A percentile compares a stretch with the other conserved stretches of the same genome.
Evolutionary conservation across 2,329 filamentous ascomycete species (phyloP).

Genomic region (Diaporthe batatas): DNA sequence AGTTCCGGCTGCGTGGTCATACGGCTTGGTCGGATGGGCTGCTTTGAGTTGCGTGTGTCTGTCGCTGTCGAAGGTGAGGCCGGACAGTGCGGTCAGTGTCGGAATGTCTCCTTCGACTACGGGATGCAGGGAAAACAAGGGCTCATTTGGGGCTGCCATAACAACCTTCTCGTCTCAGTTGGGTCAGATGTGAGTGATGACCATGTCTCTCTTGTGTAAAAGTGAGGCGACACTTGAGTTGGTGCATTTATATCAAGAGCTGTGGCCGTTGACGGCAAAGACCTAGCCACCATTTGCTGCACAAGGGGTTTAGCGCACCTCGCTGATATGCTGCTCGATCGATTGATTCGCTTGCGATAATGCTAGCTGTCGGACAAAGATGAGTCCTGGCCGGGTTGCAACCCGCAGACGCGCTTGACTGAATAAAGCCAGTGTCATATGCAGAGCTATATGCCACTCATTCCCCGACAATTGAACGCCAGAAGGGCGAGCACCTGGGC

Average conservation of each 20-base stretch:
- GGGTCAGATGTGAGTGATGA: neutral
- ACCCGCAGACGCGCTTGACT: conserved; percentile 7
- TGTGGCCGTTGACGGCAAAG: neutral
- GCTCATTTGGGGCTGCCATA: neutral
- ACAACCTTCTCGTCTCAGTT: too few species aligned
- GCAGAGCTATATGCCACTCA: neutral
- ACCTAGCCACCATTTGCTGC: neutral
- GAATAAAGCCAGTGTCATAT: neutral
- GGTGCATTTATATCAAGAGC: neutral
- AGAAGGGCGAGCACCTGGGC: too few species aligned
- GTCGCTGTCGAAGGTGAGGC: conserved; percentile 50
- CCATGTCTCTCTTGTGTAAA: neutral
- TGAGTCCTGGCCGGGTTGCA: conserved; percentile 23
- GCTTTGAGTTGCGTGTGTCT: conserved; percentile 53
- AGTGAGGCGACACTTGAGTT: too few species aligned
- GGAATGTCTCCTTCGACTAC: conserved; percentile 47
- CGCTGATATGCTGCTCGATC: neutral
- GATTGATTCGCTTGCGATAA: neutral
- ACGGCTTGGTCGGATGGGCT: conserved; percentile 48
- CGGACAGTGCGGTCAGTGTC: conserved; percentile 48
- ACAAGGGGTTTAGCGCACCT: neutral
- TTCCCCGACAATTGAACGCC: too few species aligned
- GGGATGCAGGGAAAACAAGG: conserved; percentile 33
- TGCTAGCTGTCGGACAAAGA: neutral
- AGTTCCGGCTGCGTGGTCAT: conserved; percentile 47